Conservation (phyloP, 139 green algal species). For the Chlamydomonas applanata region DNA sequence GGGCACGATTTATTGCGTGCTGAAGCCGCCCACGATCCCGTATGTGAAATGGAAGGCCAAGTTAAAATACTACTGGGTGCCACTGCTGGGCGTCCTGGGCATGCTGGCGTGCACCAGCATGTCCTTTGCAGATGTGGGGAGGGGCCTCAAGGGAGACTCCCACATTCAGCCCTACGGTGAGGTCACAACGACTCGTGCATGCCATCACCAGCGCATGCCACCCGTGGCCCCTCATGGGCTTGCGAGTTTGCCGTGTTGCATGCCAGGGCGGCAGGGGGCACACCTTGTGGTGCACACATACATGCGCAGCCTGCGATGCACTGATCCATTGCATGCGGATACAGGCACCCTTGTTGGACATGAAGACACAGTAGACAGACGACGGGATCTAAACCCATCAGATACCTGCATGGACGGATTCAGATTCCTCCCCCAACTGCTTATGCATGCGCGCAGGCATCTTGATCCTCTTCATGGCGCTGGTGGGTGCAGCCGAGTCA, state of each 20-base stretch:
- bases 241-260: too few relatives aligned
- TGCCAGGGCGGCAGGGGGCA: background rate
- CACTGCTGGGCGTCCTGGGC: constrained; percentile 17
- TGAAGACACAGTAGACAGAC: background rate
- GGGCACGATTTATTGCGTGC: background rate
- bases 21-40: background rate
- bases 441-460: constrained; percentile 22
- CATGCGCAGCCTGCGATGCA: too few relatives aligned
- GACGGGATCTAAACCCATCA: too few relatives aligned
- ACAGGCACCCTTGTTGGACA: too few relatives aligned
- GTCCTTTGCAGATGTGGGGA: constrained; percentile 1
- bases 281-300: background rate
- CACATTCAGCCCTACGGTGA: constrained; percentile 46
- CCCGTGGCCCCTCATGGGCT: too few relatives aligned
- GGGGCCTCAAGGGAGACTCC: constrained; percentile 37
- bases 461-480: constrained; percentile 25
- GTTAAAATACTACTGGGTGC: constrained; percentile 5
- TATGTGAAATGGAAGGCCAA: background rate
- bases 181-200: background rate
- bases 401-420: too few relatives aligned
- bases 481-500: too few relatives aligned
- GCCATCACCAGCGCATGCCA: too few relatives aligned
- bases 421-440: too few relatives aligned
- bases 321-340: background rate
- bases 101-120: constrained; percentile 34